Percentiles rank a stretch among this genome's conserved stretches.
These are phyloP conservation scores for Stereocaulon alpinum DNA, from an alignment of 495 filamentous ascomycete species.

Conservation along the genomic window DNA sequence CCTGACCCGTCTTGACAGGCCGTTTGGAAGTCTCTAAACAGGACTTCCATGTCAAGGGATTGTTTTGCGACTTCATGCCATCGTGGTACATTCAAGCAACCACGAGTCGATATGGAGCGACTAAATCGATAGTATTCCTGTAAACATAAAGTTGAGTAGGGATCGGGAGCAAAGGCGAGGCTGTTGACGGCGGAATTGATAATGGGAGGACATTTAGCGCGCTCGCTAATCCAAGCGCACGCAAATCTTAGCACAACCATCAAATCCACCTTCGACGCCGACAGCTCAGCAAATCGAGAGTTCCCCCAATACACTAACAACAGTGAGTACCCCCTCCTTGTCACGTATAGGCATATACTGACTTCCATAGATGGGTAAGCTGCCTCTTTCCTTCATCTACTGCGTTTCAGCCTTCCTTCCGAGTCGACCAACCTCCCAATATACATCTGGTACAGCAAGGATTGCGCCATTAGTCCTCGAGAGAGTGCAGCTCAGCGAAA, in stretches of 20 bases:
- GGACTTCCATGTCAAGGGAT: slow-evolving; percentile 44
- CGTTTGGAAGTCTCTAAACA: slow-evolving; percentile 51
- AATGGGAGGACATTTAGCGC: slow-evolving; percentile 17
- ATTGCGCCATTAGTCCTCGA: too few species aligned
- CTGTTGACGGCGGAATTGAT: neutral
- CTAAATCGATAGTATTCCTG: neutral
- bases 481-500: too few species aligned
- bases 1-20: slow-evolving; percentile 49
- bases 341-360: neutral
- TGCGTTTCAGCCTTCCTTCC: too few species aligned
- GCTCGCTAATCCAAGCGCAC: slow-evolving; percentile 19
- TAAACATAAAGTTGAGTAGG: neutral
- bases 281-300: neutral
- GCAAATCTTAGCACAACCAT: slow-evolving; percentile 15
- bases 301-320: neutral
- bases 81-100: neutral
- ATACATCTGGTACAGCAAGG: neutral
- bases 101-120: neutral
- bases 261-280: slow-evolving; percentile 3
- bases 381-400: slow-evolving; percentile 18
- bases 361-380: slow-evolving; percentile 43
- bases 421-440: neutral
- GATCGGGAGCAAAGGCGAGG: neutral
- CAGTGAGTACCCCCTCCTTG: neutral
- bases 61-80: neutral